phyloP scores from a whole-genome alignment of 1,284 basidiomycete genomes.

The Rhodotorula mucilaginosa region DNA sequence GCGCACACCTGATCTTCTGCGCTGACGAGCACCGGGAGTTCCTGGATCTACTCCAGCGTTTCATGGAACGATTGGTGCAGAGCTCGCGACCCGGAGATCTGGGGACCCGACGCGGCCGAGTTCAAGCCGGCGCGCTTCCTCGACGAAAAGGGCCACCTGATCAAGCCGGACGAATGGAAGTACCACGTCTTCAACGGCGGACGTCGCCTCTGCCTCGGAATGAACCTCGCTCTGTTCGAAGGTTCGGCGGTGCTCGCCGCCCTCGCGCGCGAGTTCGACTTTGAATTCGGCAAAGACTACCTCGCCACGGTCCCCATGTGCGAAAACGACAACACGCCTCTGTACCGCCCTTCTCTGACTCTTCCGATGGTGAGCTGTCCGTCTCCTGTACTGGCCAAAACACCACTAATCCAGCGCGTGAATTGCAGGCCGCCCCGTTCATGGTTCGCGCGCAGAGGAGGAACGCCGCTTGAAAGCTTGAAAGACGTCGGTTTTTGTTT shows the following conservation, averaged over 20 bases:
- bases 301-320: slow-evolving; percentile 26
- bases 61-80: slow-evolving; percentile 38
- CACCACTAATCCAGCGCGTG: too few species aligned
- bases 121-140: slow-evolving; percentile 41
- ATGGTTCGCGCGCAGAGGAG: slow-evolving; percentile 4
- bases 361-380: slow-evolving; percentile 13
- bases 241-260: slow-evolving; percentile 28
- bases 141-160: slow-evolving; percentile 29
- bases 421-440: background rate
- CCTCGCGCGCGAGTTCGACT: slow-evolving; percentile 29
- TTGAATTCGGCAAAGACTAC: slow-evolving; percentile 30
- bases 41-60: background rate
- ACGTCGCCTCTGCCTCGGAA: slow-evolving; percentile 31
- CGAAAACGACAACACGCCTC: slow-evolving; percentile 20
- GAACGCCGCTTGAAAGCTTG: background rate
- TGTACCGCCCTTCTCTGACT: slow-evolving; percentile 17
- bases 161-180: slow-evolving; percentile 35
- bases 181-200: slow-evolving; percentile 42
- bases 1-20: too few species aligned
- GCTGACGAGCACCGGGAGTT: too few species aligned
- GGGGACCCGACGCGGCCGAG: slow-evolving; percentile 38
- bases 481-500: background rate
- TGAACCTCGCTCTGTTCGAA: slow-evolving; percentile 40
- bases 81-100: slow-evolving; percentile 27
- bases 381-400: background rate